Conservation (phyloP, 805 yeast species). For the Metschnikowia matae region DNA sequence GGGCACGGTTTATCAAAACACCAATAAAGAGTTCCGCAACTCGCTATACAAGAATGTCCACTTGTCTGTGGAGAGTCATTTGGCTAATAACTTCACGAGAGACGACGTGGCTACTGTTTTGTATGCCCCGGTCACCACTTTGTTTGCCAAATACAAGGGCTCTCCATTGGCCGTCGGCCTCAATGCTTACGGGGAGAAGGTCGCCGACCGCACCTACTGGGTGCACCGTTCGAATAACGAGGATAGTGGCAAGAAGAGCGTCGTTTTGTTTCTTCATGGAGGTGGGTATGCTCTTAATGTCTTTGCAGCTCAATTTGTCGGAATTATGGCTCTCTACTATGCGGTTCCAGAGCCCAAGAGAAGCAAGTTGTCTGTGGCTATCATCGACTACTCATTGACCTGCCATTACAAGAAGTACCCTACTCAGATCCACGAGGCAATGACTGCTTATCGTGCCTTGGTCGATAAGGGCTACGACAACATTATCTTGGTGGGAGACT, state of each 20-base stretch:
- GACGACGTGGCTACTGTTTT: conserved; percentile 21
- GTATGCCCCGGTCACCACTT: conserved; percentile 20
- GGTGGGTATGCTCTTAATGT: conserved; percentile 24
- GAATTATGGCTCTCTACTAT: conserved; percentile 21
- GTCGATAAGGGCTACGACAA: conserved; percentile 10
- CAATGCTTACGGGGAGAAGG: conserved; percentile 14
- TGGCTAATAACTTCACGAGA: conserved; percentile 22
- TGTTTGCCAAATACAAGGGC: conserved; percentile 14
- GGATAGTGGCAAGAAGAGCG: conserved; percentile 11
- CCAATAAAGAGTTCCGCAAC: conserved; percentile 26
- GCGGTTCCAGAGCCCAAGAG: conserved; percentile 17
- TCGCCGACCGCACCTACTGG: conserved; percentile 16
- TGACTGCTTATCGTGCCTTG: conserved; percentile 15
- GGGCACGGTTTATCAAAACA: conserved; percentile 29
- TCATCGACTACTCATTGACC: conserved; percentile 25
- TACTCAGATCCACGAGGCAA: conserved; percentile 23
- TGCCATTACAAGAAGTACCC: conserved; percentile 20
- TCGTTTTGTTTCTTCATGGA: conserved; percentile 24
- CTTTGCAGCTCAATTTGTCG: conserved; percentile 23
- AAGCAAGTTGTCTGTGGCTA: conserved; percentile 16
- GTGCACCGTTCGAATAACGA: conserved; percentile 6
- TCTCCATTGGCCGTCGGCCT: conserved; percentile 13
- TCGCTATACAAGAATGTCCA: conserved; percentile 29
- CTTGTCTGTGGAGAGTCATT: conserved; percentile 24
- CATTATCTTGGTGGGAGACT: conserved; percentile 15